These are phyloP conservation scores for Candida khao-thaluensis DNA, from an alignment of 805 yeast genomes.

Conservation along the genomic window DNA sequence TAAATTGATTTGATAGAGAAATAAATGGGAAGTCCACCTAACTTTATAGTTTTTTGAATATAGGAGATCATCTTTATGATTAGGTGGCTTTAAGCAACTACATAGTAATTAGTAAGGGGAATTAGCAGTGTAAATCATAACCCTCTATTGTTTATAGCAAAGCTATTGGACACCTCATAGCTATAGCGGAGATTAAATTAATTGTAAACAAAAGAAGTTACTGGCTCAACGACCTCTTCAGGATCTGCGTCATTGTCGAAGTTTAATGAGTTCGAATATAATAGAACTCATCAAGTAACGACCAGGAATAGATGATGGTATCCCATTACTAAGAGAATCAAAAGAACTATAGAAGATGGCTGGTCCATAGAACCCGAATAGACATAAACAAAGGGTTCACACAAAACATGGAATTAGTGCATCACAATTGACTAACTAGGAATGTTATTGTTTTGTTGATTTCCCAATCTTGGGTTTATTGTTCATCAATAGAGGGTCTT, in stretches of 20 bases:
- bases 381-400: slow-evolving; percentile 2
- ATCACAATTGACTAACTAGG: neutral
- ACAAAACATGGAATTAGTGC: neutral
- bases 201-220: too few species aligned
- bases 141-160: too few species aligned
- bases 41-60: neutral
- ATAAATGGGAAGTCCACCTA: neutral
- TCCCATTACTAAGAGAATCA: too few species aligned
- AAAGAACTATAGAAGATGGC: slow-evolving; percentile 3
- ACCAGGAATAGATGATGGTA: too few species aligned
- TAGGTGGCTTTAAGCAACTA: too few species aligned
- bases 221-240: slow-evolving; percentile 1
- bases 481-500: slow-evolving; percentile 4
- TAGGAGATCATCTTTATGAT: neutral
- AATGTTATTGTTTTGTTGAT: neutral
- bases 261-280: too few species aligned
- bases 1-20: neutral
- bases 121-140: neutral
- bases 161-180: too few species aligned
- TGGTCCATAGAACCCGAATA: neutral
- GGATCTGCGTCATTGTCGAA: too few species aligned
- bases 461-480: neutral
- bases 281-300: neutral
- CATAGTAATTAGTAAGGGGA: neutral
- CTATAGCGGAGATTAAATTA: too few species aligned